Conservation (phyloP, 805 yeast species). For the Candida ortonii region DNA sequence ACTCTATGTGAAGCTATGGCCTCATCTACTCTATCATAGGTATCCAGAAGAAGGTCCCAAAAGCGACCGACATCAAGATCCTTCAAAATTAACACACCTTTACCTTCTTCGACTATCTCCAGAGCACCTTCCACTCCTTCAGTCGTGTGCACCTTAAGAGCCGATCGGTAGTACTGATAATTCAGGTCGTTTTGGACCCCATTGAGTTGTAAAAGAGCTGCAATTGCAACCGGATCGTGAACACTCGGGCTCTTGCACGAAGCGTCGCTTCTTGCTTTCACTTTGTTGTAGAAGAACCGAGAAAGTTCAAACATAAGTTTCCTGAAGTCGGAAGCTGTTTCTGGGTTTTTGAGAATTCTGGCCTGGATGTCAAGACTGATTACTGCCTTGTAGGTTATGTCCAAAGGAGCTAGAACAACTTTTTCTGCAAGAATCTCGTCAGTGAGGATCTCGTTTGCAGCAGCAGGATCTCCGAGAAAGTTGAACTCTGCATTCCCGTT, state of each 20-base stretch:
- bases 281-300: constrained; percentile 46
- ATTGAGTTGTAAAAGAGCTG: constrained; percentile 50
- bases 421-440: constrained; percentile 47
- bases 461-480: constrained; percentile 70
- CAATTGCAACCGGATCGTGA: constrained; percentile 77
- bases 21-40: constrained; percentile 38
- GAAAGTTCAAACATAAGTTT: constrained; percentile 53
- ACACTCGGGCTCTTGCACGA: constrained; percentile 61
- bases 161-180: constrained; percentile 18
- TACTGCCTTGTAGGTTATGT: constrained; percentile 64
- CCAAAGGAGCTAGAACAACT: constrained; percentile 59
- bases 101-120: constrained; percentile 11
- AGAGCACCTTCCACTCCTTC: constrained; percentile 33
- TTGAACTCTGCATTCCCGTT: constrained; percentile 66
- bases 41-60: constrained; percentile 43
- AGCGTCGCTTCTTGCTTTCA: constrained; percentile 34
- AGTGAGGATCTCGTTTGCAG: constrained; percentile 57
- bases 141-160: constrained; percentile 17
- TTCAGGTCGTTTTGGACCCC: constrained; percentile 21
- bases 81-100: constrained; percentile 40
- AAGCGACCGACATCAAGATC: constrained; percentile 40
- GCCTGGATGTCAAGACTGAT: constrained; percentile 43
- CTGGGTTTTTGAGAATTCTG: constrained; percentile 35
- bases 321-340: constrained; percentile 43
- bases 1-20: no score